These are phyloP conservation scores for Capsella bursapastoris DNA, from an alignment of 345 rosid genomes.

Conservation along the genomic window DNA sequence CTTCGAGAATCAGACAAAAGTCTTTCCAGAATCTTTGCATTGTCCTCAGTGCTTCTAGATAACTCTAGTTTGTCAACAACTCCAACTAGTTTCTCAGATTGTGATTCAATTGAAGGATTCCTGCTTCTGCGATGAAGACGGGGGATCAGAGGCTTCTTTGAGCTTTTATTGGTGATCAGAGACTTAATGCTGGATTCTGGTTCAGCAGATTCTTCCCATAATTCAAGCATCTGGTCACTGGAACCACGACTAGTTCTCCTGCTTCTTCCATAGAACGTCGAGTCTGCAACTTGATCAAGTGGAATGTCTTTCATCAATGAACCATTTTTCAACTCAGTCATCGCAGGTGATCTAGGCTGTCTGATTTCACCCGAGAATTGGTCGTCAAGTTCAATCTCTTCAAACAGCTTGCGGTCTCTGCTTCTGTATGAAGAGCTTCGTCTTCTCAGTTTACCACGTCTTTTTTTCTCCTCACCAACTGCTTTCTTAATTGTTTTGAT, in stretches of 20 bases:
- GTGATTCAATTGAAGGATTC: constrained; percentile 51
- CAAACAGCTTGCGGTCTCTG: constrained; percentile 42
- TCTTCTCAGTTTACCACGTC: constrained; percentile 46
- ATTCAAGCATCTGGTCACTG: constrained; percentile 62
- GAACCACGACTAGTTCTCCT: constrained; percentile 51
- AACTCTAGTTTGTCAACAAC: constrained; percentile 75
- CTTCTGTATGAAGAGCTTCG: constrained; percentile 40
- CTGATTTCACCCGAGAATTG: constrained; percentile 47
- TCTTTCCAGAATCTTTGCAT: constrained; percentile 69
- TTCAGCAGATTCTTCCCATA: constrained; percentile 66
- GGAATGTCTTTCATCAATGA: constrained; percentile 82
- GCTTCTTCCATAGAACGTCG: constrained; percentile 59
- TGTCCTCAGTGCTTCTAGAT: constrained; percentile 52
- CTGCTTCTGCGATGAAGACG: constrained; percentile 43
- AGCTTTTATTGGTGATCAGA: constrained; percentile 25
- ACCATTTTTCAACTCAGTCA: constrained; percentile 50
- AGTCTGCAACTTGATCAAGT: constrained; percentile 80
- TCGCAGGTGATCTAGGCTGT: constrained; percentile 48
- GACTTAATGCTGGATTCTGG: constrained; percentile 47
- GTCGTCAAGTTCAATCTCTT: constrained; percentile 44
- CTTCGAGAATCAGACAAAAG: constrained; percentile 74
- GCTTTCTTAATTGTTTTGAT: constrained; percentile 70
- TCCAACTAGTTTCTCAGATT: constrained; percentile 69
- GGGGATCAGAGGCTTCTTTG: constrained; percentile 39
- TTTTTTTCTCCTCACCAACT: constrained; percentile 58